Percentiles rank a stretch among this genome's conserved stretches.
These are phyloP conservation scores for Colletotrichum brevisporum DNA, from an alignment of 2,329 filamentous ascomycete species.

Conservation along the genomic window DNA sequence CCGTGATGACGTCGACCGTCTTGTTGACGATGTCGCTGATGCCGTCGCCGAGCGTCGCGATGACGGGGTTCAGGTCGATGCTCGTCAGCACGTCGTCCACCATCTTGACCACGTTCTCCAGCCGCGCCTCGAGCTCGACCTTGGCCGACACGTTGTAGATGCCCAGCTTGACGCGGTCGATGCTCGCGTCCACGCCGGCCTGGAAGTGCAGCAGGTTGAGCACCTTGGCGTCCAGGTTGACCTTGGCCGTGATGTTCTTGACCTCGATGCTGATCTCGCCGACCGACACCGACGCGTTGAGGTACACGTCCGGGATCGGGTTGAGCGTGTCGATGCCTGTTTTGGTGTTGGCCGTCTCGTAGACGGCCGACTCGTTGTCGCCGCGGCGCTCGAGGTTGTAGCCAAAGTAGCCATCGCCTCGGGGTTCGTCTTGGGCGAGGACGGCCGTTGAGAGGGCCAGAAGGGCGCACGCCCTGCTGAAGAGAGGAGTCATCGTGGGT, in stretches of 20 bases:
- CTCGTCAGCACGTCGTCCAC: slow-evolving; percentile 70
- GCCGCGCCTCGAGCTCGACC: slow-evolving; percentile 70
- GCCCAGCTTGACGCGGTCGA: slow-evolving; percentile 68
- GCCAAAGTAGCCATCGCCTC: slow-evolving; percentile 65
- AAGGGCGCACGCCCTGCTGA: slow-evolving; percentile 44
- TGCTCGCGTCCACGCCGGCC: slow-evolving; percentile 71
- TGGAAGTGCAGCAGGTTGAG: slow-evolving; percentile 71
- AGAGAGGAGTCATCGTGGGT: slow-evolving; percentile 3
- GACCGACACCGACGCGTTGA: slow-evolving; percentile 71
- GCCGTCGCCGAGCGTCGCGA: slow-evolving; percentile 67
- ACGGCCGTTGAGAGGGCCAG: slow-evolving; percentile 48
- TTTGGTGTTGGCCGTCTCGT: slow-evolving; percentile 67
- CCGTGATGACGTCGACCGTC: slow-evolving; percentile 38
- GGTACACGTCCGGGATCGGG: slow-evolving; percentile 69
- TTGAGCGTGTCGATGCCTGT: slow-evolving; percentile 58
- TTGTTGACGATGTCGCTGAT: slow-evolving; percentile 62
- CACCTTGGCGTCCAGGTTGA: slow-evolving; percentile 72
- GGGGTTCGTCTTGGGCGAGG: slow-evolving; percentile 46
- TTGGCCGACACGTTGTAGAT: slow-evolving; percentile 72
- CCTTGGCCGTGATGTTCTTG: slow-evolving; percentile 71
- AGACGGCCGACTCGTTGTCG: slow-evolving; percentile 64
- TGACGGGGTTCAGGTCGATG: slow-evolving; percentile 72
- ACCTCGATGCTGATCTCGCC: slow-evolving; percentile 72
- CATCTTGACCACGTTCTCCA: slow-evolving; percentile 73
- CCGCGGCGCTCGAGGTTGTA: slow-evolving; percentile 67